These are phyloP conservation scores for Microbotryomycetes sp. DNA, from an alignment of 1,284 basidiomycete genomes.

Conservation along the genomic window DNA sequence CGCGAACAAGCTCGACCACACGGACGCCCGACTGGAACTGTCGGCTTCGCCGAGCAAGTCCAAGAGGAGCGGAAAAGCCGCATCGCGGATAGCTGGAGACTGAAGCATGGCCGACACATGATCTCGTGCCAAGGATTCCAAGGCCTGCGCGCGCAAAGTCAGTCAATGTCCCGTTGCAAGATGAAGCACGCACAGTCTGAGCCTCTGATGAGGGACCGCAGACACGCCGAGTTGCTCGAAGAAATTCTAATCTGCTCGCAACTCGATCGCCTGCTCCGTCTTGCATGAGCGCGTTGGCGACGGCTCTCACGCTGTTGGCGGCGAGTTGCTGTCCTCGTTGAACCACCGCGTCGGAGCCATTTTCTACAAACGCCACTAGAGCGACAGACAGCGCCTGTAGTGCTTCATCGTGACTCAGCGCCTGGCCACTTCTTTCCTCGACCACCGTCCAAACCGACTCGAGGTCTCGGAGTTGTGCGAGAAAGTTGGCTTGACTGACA, in stretches of 20 bases:
- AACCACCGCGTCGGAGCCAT: neutral
- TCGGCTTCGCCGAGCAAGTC: neutral
- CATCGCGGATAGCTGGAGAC: too few relatives aligned
- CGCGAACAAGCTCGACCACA: neutral
- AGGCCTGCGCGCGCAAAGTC: neutral
- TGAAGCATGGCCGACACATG: too few relatives aligned
- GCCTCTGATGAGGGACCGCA: too few relatives aligned
- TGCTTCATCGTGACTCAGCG: neutral
- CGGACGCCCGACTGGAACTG: neutral
- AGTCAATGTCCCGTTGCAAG: too few relatives aligned
- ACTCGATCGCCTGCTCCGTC: neutral
- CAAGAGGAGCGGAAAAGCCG: neutral
- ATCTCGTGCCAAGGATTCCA: neutral
- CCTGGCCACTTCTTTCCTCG: neutral
- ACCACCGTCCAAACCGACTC: conserved; percentile 6
- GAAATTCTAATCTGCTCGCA: too few relatives aligned
- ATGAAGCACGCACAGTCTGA: too few relatives aligned
- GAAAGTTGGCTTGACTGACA: neutral
- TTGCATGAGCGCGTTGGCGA: conserved; percentile 5
- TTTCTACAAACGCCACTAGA: conserved; percentile 2
- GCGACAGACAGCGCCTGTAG: conserved; percentile 10
- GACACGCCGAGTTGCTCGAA: too few relatives aligned
- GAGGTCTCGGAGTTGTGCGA: conserved; percentile 8
- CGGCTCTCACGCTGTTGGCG: neutral
- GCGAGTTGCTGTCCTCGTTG: neutral